Percentiles rank a stretch among this genome's conserved stretches.
These are phyloP conservation scores for Aspergillus terreus DNA, from an alignment of 2,329 filamentous ascomycete genomes.

Conservation along the genomic window DNA sequence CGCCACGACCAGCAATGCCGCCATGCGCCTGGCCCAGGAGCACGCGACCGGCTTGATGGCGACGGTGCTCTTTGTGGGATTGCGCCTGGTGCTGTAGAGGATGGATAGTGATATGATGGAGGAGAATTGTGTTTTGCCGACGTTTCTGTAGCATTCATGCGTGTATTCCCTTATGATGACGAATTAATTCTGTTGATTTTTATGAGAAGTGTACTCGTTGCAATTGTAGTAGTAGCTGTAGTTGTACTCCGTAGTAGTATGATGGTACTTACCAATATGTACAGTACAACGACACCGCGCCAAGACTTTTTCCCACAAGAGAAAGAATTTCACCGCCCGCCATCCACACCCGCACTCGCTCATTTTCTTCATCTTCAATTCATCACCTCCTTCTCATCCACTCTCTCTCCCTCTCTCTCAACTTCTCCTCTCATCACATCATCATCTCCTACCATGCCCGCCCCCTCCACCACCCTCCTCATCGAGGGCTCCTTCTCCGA, in stretches of 20 bases:
- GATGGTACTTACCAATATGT: neutral
- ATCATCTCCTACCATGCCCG: constrained; percentile 49
- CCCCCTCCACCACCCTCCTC: constrained; percentile 59
- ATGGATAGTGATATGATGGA: neutral
- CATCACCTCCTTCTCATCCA: constrained; percentile 1
- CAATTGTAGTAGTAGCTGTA: too few species aligned
- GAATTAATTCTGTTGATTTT: neutral
- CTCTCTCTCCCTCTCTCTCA: constrained; percentile 2
- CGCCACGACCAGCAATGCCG: constrained; percentile 39
- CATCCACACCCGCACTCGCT: constrained; percentile 7
- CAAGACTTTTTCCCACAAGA: constrained; percentile 40
- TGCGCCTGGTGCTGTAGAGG: constrained; percentile 55
- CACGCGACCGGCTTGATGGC: constrained; percentile 52
- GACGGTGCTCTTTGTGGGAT: constrained; percentile 52
- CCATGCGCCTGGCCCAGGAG: constrained; percentile 45
- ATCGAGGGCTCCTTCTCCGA: constrained; percentile 94
- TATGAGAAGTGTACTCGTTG: too few species aligned
- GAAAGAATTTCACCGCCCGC: constrained; percentile 39
- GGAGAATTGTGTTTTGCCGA: neutral
- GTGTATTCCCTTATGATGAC: neutral
- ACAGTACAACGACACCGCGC: constrained; percentile 15
- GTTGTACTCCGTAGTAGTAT: too few species aligned
- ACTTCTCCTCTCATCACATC: constrained; percentile 7
- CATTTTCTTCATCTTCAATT: constrained; percentile 3
- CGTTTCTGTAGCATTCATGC: neutral